These are phyloP conservation scores for Trypanosoma theileri DNA, from an alignment of 208 protist species.

Conservation along the genomic window DNA sequence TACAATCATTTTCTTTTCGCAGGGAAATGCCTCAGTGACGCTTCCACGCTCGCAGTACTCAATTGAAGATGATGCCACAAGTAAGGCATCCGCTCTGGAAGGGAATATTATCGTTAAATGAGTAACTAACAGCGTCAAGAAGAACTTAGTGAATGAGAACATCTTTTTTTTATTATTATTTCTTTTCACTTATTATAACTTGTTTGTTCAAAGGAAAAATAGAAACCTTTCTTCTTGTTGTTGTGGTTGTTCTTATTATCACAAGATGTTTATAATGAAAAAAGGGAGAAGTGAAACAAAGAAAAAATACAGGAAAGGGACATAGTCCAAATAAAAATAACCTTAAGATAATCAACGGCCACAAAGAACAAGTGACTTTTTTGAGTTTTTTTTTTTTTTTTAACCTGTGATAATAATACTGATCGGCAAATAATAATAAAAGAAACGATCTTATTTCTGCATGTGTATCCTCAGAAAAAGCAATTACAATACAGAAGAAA, in stretches of 20 bases:
- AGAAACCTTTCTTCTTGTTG: background rate
- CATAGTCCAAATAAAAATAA: slow-evolving; percentile 12
- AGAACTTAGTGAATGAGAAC: background rate
- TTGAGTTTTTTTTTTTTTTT: slow-evolving; percentile 4
- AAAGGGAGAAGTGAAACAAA: background rate
- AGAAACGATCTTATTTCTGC: background rate
- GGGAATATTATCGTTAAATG: background rate
- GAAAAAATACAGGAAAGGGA: background rate
- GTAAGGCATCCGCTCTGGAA: slow-evolving; percentile 18
- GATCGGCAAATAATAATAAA: too few relatives aligned
- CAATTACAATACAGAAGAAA: too few relatives aligned
- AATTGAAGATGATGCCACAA: slow-evolving; percentile 70
- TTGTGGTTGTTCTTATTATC: background rate
- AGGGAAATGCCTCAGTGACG: slow-evolving; percentile 36
- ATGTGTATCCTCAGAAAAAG: background rate
- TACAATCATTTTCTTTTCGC: slow-evolving; percentile 78
- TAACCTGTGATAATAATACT: too few relatives aligned
- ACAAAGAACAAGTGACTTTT: background rate
- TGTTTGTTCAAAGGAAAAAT: slow-evolving; percentile 17
- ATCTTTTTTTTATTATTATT: background rate
- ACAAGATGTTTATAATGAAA: background rate
- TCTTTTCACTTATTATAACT: too few relatives aligned
- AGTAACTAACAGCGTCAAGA: background rate
- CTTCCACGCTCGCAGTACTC: slow-evolving; percentile 66
- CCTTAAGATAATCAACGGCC: background rate